Percentiles rank a stretch among this genome's conserved stretches.
Evolutionary conservation across 2,329 filamentous ascomycete species (phyloP).

Genomic region (Exophiala sp.): DNA sequence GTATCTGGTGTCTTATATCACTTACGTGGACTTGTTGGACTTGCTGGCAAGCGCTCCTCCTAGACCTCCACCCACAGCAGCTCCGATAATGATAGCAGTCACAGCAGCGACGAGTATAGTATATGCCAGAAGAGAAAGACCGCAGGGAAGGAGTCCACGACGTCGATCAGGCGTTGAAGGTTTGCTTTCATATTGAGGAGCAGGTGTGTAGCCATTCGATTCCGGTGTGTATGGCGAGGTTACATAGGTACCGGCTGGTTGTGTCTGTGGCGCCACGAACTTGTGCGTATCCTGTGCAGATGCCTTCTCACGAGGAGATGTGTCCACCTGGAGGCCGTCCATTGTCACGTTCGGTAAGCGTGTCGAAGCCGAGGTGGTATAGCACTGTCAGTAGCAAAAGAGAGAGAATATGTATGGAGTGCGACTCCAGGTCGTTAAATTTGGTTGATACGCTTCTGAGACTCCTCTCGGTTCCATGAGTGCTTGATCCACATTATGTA

Average conservation of each 20-base stretch:
- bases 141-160: not conserved
- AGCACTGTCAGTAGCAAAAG: not conserved
- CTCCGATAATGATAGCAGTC: conserved; percentile 1
- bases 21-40: conserved; percentile 1
- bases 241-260: not conserved
- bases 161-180: not conserved
- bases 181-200: not conserved
- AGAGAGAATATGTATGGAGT: not conserved
- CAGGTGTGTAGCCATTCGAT: not conserved
- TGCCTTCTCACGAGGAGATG: not conserved
- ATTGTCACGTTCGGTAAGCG: not conserved
- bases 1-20: not conserved
- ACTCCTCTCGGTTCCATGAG: no score
- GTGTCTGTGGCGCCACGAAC: not conserved
- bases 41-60: conserved; percentile 4
- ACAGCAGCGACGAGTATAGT: conserved; percentile 1
- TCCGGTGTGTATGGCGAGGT: not conserved
- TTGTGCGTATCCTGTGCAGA: not conserved
- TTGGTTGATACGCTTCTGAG: no score
- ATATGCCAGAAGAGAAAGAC: conserved; percentile 1
- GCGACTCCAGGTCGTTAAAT: no score
- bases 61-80: conserved; percentile 1
- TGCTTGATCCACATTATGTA: no score
- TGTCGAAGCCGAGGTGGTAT: not conserved
- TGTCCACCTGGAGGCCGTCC: conserved; percentile 5